These are phyloP conservation scores for Rossbeevera mucosa DNA, from an alignment of 768 basidiomycete genomes.

Conservation along the genomic window DNA sequence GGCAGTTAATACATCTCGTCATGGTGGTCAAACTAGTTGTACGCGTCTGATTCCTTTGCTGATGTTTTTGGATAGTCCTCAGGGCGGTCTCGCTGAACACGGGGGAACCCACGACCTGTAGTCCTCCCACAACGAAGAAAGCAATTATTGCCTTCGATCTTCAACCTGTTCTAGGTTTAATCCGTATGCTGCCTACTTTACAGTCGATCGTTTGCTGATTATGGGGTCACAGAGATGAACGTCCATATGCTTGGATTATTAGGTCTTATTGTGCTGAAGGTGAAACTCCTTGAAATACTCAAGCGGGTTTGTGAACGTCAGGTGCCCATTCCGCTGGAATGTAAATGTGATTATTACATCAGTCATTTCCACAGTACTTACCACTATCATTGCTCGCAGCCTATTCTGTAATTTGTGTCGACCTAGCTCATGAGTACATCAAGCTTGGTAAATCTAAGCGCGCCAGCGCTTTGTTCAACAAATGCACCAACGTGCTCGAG, in stretches of 20 bases:
- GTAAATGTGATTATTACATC: conserved; percentile 32
- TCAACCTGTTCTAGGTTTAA: conserved; percentile 39
- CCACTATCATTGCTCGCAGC: conserved; percentile 32
- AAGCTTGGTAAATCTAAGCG: conserved; percentile 70
- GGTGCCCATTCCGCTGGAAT: conserved; percentile 39
- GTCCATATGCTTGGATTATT: conserved; percentile 65
- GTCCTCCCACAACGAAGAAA: conserved; percentile 1
- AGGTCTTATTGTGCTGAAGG: conserved; percentile 58
- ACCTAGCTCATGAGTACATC: conserved; percentile 76
- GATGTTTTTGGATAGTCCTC: conserved; percentile 4
- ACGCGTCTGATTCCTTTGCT: background rate
- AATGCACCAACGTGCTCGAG: conserved; percentile 44
- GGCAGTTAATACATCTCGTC: conserved; percentile 34
- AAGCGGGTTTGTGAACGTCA: conserved; percentile 56
- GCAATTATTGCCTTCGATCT: conserved; percentile 19
- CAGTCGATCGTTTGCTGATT: background rate
- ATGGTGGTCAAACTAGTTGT: conserved; percentile 26
- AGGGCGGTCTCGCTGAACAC: conserved; percentile 19
- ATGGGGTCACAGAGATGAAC: conserved; percentile 41
- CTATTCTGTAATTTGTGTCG: conserved; percentile 59
- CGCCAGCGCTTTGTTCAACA: conserved; percentile 62
- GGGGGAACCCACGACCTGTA: conserved; percentile 1
- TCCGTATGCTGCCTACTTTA: conserved; percentile 42
- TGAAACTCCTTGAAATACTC: conserved; percentile 62
- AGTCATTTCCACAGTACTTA: background rate